Percentiles rank a stretch among this genome's conserved stretches.
Evolutionary conservation across 2,329 filamentous ascomycete species (phyloP).

Genomic region (Lasiodiplodia gonubiensis): DNA sequence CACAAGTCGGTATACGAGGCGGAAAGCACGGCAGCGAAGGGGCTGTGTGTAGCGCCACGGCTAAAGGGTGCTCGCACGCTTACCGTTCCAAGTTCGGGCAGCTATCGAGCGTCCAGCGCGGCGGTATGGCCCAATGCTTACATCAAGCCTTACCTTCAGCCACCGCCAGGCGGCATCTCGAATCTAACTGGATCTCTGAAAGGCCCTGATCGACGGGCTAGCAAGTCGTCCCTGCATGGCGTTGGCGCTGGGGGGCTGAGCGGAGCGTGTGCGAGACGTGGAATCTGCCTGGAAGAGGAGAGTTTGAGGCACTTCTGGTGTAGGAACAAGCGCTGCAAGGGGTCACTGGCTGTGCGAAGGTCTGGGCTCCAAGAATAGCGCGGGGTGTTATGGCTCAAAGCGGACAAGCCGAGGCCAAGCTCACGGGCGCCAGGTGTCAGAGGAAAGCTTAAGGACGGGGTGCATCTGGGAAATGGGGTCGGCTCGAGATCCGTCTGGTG

Average conservation of each 20-base stretch:
- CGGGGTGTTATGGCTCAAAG: constrained; percentile 7
- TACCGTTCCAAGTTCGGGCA: constrained; percentile 20
- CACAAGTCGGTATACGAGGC: not conserved
- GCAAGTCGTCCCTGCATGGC: constrained; percentile 1
- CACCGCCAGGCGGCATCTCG: not conserved
- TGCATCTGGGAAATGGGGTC: not conserved
- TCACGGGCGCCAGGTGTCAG: constrained; percentile 15
- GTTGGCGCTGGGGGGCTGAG: constrained; percentile 1
- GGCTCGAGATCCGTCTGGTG: constrained; percentile 11
- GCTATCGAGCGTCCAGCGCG: constrained; percentile 1
- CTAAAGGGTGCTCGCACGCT: constrained; percentile 11
- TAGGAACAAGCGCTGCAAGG: constrained; percentile 9
- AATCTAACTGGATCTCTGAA: constrained; percentile 23
- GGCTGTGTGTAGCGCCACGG: constrained; percentile 21
- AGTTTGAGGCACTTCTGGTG: constrained; percentile 10
- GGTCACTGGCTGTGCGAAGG: not conserved
- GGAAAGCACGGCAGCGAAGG: constrained; percentile 8
- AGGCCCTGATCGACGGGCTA: constrained; percentile 16
- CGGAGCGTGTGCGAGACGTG: constrained; percentile 1
- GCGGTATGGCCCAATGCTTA: not conserved
- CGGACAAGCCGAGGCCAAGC: not conserved
- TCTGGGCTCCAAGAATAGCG: constrained; percentile 14
- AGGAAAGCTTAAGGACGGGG: constrained; percentile 6
- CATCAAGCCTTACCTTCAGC: not conserved
- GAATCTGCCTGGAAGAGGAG: too few species aligned